Base-by-base conservation (phyloP, 768 basidiomycete species). In the Termitomyces sp. region DNA sequence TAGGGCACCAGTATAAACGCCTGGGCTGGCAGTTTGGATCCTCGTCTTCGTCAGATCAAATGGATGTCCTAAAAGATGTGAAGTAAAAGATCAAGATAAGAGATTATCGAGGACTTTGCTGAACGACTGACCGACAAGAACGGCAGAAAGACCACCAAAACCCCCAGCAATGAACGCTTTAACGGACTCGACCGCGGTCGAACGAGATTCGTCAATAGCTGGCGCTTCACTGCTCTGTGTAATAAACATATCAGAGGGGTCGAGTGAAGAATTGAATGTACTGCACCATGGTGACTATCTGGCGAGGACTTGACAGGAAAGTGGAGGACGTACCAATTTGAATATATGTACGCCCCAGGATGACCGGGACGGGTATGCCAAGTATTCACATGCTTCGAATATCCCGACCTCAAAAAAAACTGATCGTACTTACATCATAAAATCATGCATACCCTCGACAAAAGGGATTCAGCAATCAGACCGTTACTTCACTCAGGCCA, bases 11-110 rank as follows among this genome's bases (percentile, higher is more conserved):
- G 81, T 94, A 77, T 99, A 99, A 50, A 85, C 81, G 4, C 97
- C 96, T 11, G 90, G 85, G 16, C 85, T 67, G 11, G 97, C 96
- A 6, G 97, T 98, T 75, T 99, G 97, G 63, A 99, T 74, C 48
- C 96, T 84, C n/a, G 92, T 94, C 78, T 96, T 96, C 61, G 93
- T 97, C 69, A 98, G 78, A 76, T 99, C 97, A 72, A 98, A 99
- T 9, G 97, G 97, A 71, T 99, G 97, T 1, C 97, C 96, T 93
- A 65, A 15, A 9, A 3, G 38, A 53, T 8, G 28, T 15, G 55
- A 58, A 48, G 46, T 49, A 22, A 16, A 33, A 39, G 4, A 24
- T 55, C 38, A 39, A 48, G 12, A 52, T 55, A 50, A 61, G 28
- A 48, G 46, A 48, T 45, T 8, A 11, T 33, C 12, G 5, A 33